Percentiles rank a stretch among this genome's conserved stretches.
Evolutionary conservation across 2,329 filamentous ascomycete genomes (phyloP).

Genomic region (Alternaria sp.): DNA sequence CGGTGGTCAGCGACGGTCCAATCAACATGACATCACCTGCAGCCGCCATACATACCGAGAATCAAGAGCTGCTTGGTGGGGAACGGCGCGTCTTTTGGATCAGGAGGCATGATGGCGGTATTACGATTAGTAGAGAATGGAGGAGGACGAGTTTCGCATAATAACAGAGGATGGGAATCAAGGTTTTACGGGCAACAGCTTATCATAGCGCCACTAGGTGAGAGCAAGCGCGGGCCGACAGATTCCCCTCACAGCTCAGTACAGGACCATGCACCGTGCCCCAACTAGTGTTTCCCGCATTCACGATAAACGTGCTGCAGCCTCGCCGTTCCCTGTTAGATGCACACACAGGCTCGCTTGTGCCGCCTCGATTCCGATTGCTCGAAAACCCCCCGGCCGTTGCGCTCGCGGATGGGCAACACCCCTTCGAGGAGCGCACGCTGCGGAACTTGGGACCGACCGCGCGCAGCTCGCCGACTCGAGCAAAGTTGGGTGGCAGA

Average conservation of each 20-base stretch:
- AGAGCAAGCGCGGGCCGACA: constrained; percentile 24
- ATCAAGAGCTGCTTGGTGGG: constrained; percentile 56
- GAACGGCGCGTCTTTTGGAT: constrained; percentile 49
- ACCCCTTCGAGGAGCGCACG: background rate
- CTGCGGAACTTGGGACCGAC: background rate
- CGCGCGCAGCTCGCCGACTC: background rate
- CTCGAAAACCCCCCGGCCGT: constrained; percentile 1
- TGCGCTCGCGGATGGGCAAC: background rate
- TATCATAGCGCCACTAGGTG: constrained; percentile 23
- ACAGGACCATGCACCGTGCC: constrained; percentile 13
- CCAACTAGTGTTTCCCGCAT: constrained; percentile 17
- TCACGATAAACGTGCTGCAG: constrained; percentile 18
- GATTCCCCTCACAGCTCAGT: constrained; percentile 23
- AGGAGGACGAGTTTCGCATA: constrained; percentile 22
- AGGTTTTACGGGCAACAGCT: constrained; percentile 27
- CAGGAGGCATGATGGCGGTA: constrained; percentile 34
- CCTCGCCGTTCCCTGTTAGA: constrained; percentile 18
- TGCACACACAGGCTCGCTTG: constrained; percentile 19
- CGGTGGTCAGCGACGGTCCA: constrained; percentile 24
- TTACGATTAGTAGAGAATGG: constrained; percentile 19
- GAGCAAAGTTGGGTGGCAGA: background rate
- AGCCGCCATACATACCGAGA: constrained; percentile 40
- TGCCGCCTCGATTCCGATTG: constrained; percentile 12
- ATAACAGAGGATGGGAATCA: constrained; percentile 17
- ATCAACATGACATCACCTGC: constrained; percentile 24